Evolutionary conservation across 495 filamentous ascomycete species (phyloP).

Genomic region (Parmelia sp.): DNA sequence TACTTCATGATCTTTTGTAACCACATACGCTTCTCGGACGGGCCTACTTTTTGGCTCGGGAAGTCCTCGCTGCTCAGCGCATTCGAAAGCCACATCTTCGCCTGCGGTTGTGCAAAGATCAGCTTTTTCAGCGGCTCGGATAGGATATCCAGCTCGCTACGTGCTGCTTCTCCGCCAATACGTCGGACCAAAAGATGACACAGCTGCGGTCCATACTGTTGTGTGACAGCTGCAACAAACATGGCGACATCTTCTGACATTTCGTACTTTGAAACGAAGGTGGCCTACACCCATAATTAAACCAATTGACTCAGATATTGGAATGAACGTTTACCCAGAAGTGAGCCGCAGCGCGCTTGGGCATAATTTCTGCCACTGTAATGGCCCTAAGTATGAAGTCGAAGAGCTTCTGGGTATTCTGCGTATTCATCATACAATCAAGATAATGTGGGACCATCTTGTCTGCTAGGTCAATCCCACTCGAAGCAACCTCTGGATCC

Average conservation of each 20-base stretch:
- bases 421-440: constrained; percentile 47
- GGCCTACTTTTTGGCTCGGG: constrained; percentile 55
- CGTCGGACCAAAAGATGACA: constrained; percentile 56
- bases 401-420: constrained; percentile 61
- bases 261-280: constrained; percentile 26
- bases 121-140: constrained; percentile 73
- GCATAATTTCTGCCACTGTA: constrained; percentile 64
- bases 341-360: constrained; percentile 68
- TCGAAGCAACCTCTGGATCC: constrained; percentile 77
- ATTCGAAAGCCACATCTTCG: constrained; percentile 54
- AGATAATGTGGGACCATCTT: constrained; percentile 61
- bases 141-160: constrained; percentile 72
- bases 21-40: constrained; percentile 56
- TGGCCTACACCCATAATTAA: constrained; percentile 21
- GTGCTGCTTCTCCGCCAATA: constrained; percentile 64
- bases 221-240: constrained; percentile 48
- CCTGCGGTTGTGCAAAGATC: constrained; percentile 55
- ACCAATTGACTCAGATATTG: constrained; percentile 9
- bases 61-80: constrained; percentile 50
- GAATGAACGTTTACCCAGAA: constrained; percentile 66
- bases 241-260: constrained; percentile 37
- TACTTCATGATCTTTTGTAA: constrained; percentile 53
- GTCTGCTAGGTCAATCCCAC: constrained; percentile 64
- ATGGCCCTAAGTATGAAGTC: constrained; percentile 70
- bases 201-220: constrained; percentile 54